phyloP scores from a whole-genome alignment of 257 asterid genomes.

The Orobanche coerulescens region DNA sequence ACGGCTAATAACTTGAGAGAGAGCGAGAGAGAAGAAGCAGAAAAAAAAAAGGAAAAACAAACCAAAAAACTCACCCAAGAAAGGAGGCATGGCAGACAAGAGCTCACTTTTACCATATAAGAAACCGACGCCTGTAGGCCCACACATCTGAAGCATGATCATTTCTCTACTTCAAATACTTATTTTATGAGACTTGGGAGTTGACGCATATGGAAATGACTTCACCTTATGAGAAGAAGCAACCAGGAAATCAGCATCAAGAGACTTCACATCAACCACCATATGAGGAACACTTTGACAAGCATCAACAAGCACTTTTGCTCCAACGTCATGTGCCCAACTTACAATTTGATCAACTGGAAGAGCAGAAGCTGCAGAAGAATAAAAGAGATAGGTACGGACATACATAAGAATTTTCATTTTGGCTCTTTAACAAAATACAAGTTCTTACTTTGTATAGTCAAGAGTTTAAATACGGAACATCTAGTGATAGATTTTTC shows the following conservation, averaged over 20 bases:
- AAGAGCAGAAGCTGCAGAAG: slow-evolving; percentile 61
- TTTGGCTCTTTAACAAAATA: slow-evolving; percentile 11
- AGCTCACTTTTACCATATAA: slow-evolving; percentile 78
- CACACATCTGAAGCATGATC: slow-evolving; percentile 98
- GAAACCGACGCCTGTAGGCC: slow-evolving; percentile 99
- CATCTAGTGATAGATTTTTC: not conserved
- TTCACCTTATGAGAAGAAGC: slow-evolving; percentile 97
- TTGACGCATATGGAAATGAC: slow-evolving; percentile 25
- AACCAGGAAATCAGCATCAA: slow-evolving; percentile 80
- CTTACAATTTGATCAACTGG: slow-evolving; percentile 72
- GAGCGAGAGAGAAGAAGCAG: not conserved
- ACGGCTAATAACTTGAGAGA: not conserved
- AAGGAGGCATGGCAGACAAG: slow-evolving; percentile 85
- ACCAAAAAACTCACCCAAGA: slow-evolving; percentile 50
- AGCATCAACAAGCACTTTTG: slow-evolving; percentile 93
- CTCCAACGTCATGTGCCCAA: slow-evolving; percentile 91
- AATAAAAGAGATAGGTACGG: slow-evolving; percentile 1
- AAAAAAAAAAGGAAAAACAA: not conserved
- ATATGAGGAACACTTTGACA: slow-evolving; percentile 99
- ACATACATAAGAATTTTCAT: not conserved
- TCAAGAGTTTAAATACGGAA: not conserved
- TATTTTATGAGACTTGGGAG: slow-evolving; percentile 24
- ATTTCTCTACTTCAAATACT: slow-evolving; percentile 44
- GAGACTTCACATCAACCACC: slow-evolving; percentile 76
- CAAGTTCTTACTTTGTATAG: not conserved